Base-by-base conservation (phyloP, 768 basidiomycete species). In the Hortiboletus flavorubellus region DNA sequence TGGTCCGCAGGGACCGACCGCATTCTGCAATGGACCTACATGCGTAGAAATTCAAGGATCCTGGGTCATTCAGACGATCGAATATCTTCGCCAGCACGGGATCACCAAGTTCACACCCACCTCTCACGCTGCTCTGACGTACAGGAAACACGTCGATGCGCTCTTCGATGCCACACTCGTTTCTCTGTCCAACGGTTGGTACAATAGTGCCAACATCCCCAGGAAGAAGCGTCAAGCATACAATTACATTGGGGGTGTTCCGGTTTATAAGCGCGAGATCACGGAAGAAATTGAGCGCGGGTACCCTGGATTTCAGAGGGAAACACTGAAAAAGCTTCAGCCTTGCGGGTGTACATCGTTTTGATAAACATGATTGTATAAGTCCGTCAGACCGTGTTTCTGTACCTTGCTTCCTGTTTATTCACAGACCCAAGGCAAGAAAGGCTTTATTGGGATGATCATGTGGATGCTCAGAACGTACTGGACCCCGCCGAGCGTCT, bases 231-330 rank as follows among this genome's bases (percentile, higher is more conserved):
- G 29, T 1, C 53, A 55, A 45, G 15, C 53, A 14, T 48, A 49
- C n/a, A 51, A 51, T 26, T 60, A 60, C 12, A 0, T 23, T 5
- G 58, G 29, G 5, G 59, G 58, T 9, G 26, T 55, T 6, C 5
- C 18, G 2, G 2, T 0, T 26, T 63, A 63, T 16, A 46, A 15
- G 8, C 30, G 16, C n/a, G 61, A 63, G 49, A 63, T 63, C 16
- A 33, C 7, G 48, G 49, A 56, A 14, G 61, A 63, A 26, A 50
- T 61, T 1, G 54, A 53, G 14, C 31, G 44, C 2, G 60, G 59
- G 6, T 61, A 61, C 21, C 60, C 59, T 1, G 39, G 47, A 16
- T 63, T 63, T 35, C 30, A 55, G 39, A 56, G 45, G n/a, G 62
- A 63, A 21, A 5, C 43, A 0, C 14, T 54, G 0, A 46, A 8